These are phyloP conservation scores for Isoetes taiwanensis DNA, from an alignment of 75 land plant genomes.

Conservation along the genomic window DNA sequence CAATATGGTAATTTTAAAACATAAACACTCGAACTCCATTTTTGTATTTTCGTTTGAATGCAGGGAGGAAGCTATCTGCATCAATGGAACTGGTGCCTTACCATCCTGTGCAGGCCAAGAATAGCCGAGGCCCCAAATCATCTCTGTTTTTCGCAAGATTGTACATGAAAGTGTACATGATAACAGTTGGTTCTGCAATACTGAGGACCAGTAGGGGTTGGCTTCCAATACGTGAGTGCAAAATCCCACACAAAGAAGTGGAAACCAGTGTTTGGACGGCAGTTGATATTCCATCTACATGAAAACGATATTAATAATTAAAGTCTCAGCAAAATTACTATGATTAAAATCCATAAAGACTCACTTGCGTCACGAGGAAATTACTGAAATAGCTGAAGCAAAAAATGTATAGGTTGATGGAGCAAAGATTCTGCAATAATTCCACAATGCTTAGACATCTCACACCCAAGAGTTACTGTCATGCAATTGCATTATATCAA, in stretches of 20 bases:
- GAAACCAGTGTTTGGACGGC: constrained; percentile 89
- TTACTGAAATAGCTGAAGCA: constrained; percentile 91
- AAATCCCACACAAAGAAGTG: constrained; percentile 76
- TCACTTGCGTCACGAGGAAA: constrained; percentile 81
- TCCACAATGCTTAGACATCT: too few relatives aligned
- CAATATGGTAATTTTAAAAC: too few relatives aligned
- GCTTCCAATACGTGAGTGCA: constrained; percentile 84
- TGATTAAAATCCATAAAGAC: too few relatives aligned
- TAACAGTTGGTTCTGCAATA: constrained; percentile 90
- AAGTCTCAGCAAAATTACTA: too few relatives aligned
- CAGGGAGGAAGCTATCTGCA: too few relatives aligned
- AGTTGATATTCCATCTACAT: constrained; percentile 57
- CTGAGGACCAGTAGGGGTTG: constrained; percentile 88
- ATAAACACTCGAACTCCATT: too few relatives aligned
- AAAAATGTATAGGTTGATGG: constrained; percentile 92
- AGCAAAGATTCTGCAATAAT: constrained; percentile 58
- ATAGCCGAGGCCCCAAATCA: constrained; percentile 36
- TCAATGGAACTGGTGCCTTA: constrained; percentile 12
- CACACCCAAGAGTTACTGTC: too few relatives aligned
- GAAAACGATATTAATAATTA: too few relatives aligned
- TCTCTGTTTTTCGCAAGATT: constrained; percentile 56
- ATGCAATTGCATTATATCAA: too few relatives aligned
- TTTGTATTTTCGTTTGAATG: too few relatives aligned
- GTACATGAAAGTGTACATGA: constrained; percentile 94
- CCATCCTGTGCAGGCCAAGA: constrained; percentile 90